phyloP scores from a whole-genome alignment of 169 alveolate species.

The Cytauxzoon felis region DNA sequence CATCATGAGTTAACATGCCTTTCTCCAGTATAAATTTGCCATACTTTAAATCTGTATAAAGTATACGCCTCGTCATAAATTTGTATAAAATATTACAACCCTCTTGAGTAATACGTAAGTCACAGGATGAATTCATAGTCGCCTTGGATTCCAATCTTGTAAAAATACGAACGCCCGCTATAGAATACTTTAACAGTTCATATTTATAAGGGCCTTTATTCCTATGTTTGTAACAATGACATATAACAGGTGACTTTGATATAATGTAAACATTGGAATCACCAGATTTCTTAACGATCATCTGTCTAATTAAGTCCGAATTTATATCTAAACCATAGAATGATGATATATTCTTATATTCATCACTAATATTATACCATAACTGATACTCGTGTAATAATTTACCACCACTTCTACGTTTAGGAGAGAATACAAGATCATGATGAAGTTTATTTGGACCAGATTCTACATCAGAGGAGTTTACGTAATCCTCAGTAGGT shows the following conservation, averaged over 20 bases:
- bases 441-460: too few species aligned
- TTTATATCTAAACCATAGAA: conserved; percentile 35
- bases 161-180: conserved; percentile 30
- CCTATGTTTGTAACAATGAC: neutral
- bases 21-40: conserved; percentile 21
- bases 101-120: conserved; percentile 50
- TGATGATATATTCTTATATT: neutral
- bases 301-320: neutral
- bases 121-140: conserved; percentile 1
- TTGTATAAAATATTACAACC: conserved; percentile 1
- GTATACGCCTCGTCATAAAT: conserved; percentile 10
- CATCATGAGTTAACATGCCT: conserved; percentile 13
- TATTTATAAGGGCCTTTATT: neutral
- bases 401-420: conserved; percentile 46
- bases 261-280: conserved; percentile 1
- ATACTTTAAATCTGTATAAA: conserved; percentile 14
- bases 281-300: conserved; percentile 5
- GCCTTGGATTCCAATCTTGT: conserved; percentile 36
- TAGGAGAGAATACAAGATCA: too few species aligned
- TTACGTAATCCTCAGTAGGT: neutral
- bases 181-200: conserved; percentile 42
- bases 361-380: conserved; percentile 1
- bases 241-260: conserved; percentile 2
- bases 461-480: too few species aligned
- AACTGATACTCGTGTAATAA: conserved; percentile 39